Conservation (phyloP, 257 asterid genomes). For the Linderniella brevidens region DNA sequence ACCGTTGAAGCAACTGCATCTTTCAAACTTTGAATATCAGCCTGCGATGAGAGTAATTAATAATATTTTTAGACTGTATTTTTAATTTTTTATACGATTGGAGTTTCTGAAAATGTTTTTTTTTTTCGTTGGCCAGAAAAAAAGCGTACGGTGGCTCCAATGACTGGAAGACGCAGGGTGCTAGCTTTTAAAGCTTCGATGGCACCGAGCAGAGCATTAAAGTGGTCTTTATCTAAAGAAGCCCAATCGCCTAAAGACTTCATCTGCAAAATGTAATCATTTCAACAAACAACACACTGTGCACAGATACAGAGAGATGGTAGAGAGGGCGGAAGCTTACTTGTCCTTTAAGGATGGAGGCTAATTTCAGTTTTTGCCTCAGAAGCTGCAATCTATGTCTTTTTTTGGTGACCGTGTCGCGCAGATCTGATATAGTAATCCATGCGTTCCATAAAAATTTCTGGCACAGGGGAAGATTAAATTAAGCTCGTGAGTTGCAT, state of each 20-base stretch:
- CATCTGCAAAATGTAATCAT: slow-evolving; percentile 25
- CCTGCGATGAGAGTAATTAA: slow-evolving; percentile 26
- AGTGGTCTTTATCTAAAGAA: slow-evolving; percentile 57
- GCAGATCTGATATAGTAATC: slow-evolving; percentile 83
- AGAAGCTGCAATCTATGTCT: slow-evolving; percentile 88
- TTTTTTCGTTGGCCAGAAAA: too few relatives aligned
- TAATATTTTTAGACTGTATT: slow-evolving; percentile 6
- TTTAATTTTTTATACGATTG: neutral
- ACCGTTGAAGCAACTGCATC: slow-evolving; percentile 68
- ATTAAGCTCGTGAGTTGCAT: slow-evolving; percentile 2
- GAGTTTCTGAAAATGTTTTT: neutral
- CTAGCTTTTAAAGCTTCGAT: slow-evolving; percentile 85
- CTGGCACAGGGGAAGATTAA: slow-evolving; percentile 22
- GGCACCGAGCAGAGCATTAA: slow-evolving; percentile 55
- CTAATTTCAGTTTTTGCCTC: slow-evolving; percentile 81
- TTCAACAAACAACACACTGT: slow-evolving; percentile 7
- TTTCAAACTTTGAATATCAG: slow-evolving; percentile 56
- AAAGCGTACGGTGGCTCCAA: slow-evolving; percentile 71
- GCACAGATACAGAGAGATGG: neutral
- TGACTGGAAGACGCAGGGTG: slow-evolving; percentile 82
- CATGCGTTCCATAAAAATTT: slow-evolving; percentile 84
- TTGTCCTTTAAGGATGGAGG: slow-evolving; percentile 78
- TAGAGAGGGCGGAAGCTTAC: slow-evolving; percentile 26
- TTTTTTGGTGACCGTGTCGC: slow-evolving; percentile 78
- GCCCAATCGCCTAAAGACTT: slow-evolving; percentile 56